phyloP scores from a whole-genome alignment of 495 filamentous ascomycete species.

The Monascus purpureus region DNA sequence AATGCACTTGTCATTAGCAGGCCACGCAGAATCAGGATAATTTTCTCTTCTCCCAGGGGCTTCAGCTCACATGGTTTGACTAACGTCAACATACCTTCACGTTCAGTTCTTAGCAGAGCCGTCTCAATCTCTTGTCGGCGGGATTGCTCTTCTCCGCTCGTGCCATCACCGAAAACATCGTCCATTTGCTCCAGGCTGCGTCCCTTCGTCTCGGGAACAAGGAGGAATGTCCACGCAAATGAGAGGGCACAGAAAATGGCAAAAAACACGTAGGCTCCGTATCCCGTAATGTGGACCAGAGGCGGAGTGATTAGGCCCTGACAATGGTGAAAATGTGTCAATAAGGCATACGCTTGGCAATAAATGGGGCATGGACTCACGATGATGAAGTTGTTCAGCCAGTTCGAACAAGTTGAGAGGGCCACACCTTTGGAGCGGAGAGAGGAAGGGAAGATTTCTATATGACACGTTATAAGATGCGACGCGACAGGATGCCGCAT shows the following conservation, averaged over 20 bases:
- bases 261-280: slow-evolving; percentile 43
- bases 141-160: slow-evolving; percentile 23
- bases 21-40: too few relatives aligned
- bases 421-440: slow-evolving; percentile 40
- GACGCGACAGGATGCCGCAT: not conserved
- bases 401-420: slow-evolving; percentile 38
- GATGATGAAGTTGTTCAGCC: slow-evolving; percentile 45
- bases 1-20: too few relatives aligned
- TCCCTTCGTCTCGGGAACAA: slow-evolving; percentile 45
- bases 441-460: slow-evolving; percentile 36
- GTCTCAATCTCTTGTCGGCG: slow-evolving; percentile 24
- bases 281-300: slow-evolving; percentile 38
- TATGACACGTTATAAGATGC: not conserved
- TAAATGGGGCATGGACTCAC: slow-evolving; percentile 13
- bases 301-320: slow-evolving; percentile 39
- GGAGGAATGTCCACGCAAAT: slow-evolving; percentile 37
- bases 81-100: slow-evolving; percentile 11
- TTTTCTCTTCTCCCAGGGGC: too few relatives aligned
- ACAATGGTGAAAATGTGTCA: slow-evolving; percentile 2
- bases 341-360: too few relatives aligned
- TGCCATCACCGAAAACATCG: slow-evolving; percentile 34
- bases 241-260: slow-evolving; percentile 42
- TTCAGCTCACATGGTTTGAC: too few relatives aligned
- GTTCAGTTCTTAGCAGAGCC: slow-evolving; percentile 13
- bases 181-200: slow-evolving; percentile 46